phyloP scores from a whole-genome alignment of 768 basidiomycete species.

The Phanerochaete sordida region DNA sequence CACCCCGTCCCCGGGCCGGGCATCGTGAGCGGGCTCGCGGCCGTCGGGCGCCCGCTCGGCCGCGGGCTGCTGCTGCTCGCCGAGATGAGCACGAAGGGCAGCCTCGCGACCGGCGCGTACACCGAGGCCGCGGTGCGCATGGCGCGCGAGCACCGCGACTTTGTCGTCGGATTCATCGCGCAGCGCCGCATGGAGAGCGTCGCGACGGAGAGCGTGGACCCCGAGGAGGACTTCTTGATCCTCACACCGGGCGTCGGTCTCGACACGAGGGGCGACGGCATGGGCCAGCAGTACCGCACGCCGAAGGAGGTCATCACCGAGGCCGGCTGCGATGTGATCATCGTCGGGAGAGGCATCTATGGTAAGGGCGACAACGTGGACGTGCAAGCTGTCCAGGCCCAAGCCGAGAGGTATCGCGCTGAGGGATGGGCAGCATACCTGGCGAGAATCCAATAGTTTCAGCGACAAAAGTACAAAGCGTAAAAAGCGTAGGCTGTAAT shows the following conservation, averaged over 20 bases:
- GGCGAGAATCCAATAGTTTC: neutral
- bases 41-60: conserved; percentile 79
- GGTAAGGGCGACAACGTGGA: conserved; percentile 50
- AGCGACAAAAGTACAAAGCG: too few species aligned
- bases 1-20: conserved; percentile 96
- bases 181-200: conserved; percentile 78
- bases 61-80: conserved; percentile 89
- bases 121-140: conserved; percentile 82
- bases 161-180: conserved; percentile 96
- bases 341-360: conserved; percentile 95
- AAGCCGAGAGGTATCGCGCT: conserved; percentile 79
- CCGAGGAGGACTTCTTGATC: conserved; percentile 79
- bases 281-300: conserved; percentile 96
- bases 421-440: conserved; percentile 91
- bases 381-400: conserved; percentile 48
- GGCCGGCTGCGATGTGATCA: conserved; percentile 91
- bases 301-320: conserved; percentile 79
- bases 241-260: conserved; percentile 92
- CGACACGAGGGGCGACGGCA: conserved; percentile 57
- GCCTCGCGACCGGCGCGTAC: conserved; percentile 80
- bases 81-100: conserved; percentile 93
- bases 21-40: conserved; percentile 84
- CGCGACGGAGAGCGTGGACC: conserved; percentile 29
- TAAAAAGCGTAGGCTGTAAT: too few species aligned
- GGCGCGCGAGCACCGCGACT: conserved; percentile 77